Base-by-base conservation (phyloP, 371 early-diverging fungal species). In the Aphelidium insulamus region DNA sequence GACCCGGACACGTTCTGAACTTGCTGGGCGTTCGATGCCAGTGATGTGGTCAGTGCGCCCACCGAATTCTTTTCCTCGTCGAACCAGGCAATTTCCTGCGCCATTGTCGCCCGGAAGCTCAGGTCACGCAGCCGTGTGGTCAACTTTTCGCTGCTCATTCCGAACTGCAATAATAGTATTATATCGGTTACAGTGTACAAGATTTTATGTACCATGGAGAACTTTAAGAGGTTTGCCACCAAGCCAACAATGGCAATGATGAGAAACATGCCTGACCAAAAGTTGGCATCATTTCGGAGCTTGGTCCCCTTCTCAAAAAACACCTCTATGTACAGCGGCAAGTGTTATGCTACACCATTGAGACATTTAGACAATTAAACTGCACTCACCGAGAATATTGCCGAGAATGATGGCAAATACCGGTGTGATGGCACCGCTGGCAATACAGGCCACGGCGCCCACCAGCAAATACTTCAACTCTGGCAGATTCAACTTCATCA, bases 21-120 rank as follows among this genome's bases (percentile, higher is more conserved):
- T 32, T 74, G 46, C 28, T 72, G 63, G 10, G 88, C 79, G 48
- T 86, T 87, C 26, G 71, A 66, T 11, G 85, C 70, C 25, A 91
- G 62, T 26, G 74, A 68, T 9, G 83, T 56, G 0, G 82, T 71
- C 26, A 90, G 53, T 15, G 73, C 76, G 36, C 92, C 91, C 14
- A 75, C 69, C 23, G 59, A 66, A 54, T 90, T 70, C 29, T 69
- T 66, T 21, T 72, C 72, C 18, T 66, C 57, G 50, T 91, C 92
- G 50, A 76, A 91, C 50, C 62, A 91, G 5, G 59, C 74, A 37
- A 86, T 67, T 41, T 88, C 84, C 58, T 88, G 91, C 3, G 57
- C 41, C 38, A 80, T 36, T 33, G 77, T 50, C 6, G 68, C 51
- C 5, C 44, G 30, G 51, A 78, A 78, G 7, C 54, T 45, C 33